Evolutionary conservation across 1,284 basidiomycete genomes (phyloP), one percentile per base, ranked within the genome.

Genomic region (Melampsora abietis-canadensis): DNA sequence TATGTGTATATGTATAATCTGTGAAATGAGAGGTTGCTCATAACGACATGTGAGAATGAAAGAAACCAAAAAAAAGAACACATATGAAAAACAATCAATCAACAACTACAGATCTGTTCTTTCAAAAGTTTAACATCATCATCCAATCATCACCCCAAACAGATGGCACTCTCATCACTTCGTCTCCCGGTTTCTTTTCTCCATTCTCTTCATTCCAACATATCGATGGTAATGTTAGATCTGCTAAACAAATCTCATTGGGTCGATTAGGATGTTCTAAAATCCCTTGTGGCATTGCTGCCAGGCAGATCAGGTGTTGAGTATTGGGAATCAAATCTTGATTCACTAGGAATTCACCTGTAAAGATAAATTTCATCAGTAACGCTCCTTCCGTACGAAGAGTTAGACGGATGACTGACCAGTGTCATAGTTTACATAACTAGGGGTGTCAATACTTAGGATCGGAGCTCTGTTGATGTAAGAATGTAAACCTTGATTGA

Each of bases 391-490:
- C 44, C 2, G 0, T 15, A 47, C 40, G 54, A n/a, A 2, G 10
- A 1, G 46, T 31, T 8, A 3, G 19, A 40, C 6, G 10, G 37
- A 30, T 2, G 8, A 44, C 69, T 54, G 17, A 73, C 69, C 69
- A 27, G 69, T 73, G 51, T 73, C 51, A 27, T 73, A 73, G 30
- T 73, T 73, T 12, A 73, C 31, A 37, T 66, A 64, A 60, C 69
- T 73, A 44, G 46, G 63, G 3, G 51, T 54, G 24, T 73, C 69
- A 8, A 73, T 73, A 60, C 69, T 59, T n/a, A 73, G n/a, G 3
- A 63, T 73, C n/a, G 69, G 69, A 21, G 69, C 69, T 15, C 51
- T 30, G 30, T 30, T 51, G 31, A 63, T 73, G 40, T 73, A 73
- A 3, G 31, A 46, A 40, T 64, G 24, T 31, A 62, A 63, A 21